A percentile compares a stretch with the other conserved stretches of the same genome.
phyloP scores from a whole-genome alignment of 352 stramenopile genomes.

The Phytophthora multivora region DNA sequence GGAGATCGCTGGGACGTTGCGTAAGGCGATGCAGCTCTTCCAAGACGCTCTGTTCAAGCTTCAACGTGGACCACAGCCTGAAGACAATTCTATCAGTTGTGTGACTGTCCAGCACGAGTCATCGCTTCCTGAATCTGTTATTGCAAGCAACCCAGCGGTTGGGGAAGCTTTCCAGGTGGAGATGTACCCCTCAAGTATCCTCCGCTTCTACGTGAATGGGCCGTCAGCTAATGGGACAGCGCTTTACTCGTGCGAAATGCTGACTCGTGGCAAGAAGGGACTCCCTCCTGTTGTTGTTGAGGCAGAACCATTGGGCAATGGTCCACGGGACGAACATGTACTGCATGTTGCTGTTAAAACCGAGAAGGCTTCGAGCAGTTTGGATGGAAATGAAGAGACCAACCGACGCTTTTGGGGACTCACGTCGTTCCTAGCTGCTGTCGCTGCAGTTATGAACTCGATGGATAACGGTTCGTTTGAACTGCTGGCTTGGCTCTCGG shows the following conservation, averaged over 20 bases:
- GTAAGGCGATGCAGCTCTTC: constrained; percentile 68
- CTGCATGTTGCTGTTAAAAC: constrained; percentile 51
- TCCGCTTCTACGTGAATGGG: constrained; percentile 73
- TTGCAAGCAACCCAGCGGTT: constrained; percentile 53
- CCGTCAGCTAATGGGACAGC: constrained; percentile 63
- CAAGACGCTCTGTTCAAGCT: constrained; percentile 75
- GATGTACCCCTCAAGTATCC: constrained; percentile 74
- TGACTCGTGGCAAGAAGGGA: constrained; percentile 34
- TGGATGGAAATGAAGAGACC: constrained; percentile 30
- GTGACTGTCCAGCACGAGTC: constrained; percentile 80
- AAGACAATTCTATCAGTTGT: constrained; percentile 74
- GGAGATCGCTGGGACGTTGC: constrained; percentile 54
- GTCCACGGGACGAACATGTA: constrained; percentile 36
- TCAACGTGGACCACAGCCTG: constrained; percentile 62
- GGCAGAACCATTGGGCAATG: constrained; percentile 49
- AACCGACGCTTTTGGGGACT: constrained; percentile 50
- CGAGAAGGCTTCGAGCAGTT: constrained; percentile 25
- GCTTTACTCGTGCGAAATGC: constrained; percentile 61
- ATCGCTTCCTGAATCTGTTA: constrained; percentile 60
- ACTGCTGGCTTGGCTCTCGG: constrained; percentile 54
- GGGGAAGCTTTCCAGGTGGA: constrained; percentile 59
- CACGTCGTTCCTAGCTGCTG: constrained; percentile 46
- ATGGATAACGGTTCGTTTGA: constrained; percentile 51
- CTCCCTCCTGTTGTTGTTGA: constrained; percentile 39
- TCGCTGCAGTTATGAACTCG: constrained; percentile 48